Evolutionary conservation across 2,329 filamentous ascomycete genomes (phyloP).

Genomic region (Phyllosticta ampelicida): DNA sequence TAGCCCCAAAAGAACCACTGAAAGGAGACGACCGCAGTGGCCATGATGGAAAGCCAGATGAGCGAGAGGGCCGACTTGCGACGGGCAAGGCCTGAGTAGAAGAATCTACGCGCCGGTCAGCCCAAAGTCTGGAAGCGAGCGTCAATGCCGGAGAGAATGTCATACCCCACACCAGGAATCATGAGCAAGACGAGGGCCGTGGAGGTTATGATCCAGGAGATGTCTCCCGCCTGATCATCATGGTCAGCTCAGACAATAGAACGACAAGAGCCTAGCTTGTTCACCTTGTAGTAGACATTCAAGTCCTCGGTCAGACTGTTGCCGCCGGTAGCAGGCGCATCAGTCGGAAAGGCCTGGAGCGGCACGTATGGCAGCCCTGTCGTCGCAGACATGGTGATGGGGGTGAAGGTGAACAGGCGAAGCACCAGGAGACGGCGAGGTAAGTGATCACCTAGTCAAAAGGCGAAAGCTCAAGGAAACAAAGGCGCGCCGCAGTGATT

Average conservation of each 20-base stretch:
- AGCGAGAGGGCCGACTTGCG: slow-evolving; percentile 82
- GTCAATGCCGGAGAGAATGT: slow-evolving; percentile 9
- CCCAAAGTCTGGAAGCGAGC: background rate
- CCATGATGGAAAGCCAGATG: slow-evolving; percentile 76
- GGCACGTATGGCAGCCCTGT: slow-evolving; percentile 24
- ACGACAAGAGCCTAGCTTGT: slow-evolving; percentile 17
- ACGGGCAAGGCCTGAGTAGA: slow-evolving; percentile 82
- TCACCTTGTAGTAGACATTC: slow-evolving; percentile 74
- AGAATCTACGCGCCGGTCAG: slow-evolving; percentile 50
- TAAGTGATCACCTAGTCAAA: background rate
- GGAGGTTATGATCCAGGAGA: slow-evolving; percentile 68
- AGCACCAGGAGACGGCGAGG: background rate
- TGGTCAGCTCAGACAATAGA: background rate
- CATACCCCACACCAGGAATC: slow-evolving; percentile 75
- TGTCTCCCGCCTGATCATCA: slow-evolving; percentile 57
- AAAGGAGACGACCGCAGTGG: slow-evolving; percentile 67
- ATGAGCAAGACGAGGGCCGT: slow-evolving; percentile 78
- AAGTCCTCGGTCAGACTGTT: slow-evolving; percentile 57
- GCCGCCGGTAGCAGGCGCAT: slow-evolving; percentile 58
- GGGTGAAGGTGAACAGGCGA: background rate
- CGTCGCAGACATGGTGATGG: slow-evolving; percentile 19
- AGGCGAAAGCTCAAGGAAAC: background rate
- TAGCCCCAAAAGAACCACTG: slow-evolving; percentile 98
- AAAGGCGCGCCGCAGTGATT: background rate
- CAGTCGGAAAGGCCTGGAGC: slow-evolving; percentile 30